A percentile compares a stretch with the other conserved stretches of the same genome.
These are phyloP conservation scores for Dothidotthia symphoricarpi DNA, from an alignment of 2,329 filamentous ascomycete species.

Conservation along the genomic window DNA sequence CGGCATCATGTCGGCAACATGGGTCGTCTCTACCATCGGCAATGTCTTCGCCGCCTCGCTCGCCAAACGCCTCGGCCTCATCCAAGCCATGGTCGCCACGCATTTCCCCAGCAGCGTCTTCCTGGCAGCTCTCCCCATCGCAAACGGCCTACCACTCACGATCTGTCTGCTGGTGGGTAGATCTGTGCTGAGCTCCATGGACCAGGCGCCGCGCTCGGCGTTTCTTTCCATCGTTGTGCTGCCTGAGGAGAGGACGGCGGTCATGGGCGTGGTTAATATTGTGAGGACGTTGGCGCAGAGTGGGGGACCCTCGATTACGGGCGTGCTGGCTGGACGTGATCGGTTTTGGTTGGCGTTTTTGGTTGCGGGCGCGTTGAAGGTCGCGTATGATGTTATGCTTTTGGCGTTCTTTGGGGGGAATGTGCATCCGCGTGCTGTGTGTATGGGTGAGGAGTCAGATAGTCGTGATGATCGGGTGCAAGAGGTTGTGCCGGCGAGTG, in stretches of 20 bases:
- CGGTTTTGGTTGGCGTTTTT: slow-evolving; percentile 44
- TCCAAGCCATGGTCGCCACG: slow-evolving; percentile 46
- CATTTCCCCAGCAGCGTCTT: slow-evolving; percentile 40
- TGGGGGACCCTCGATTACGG: slow-evolving; percentile 37
- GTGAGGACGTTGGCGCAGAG: slow-evolving; percentile 40
- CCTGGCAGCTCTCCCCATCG: slow-evolving; percentile 28
- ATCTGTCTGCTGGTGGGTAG: slow-evolving; percentile 34
- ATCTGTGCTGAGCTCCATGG: slow-evolving; percentile 39
- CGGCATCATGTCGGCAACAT: slow-evolving; percentile 52
- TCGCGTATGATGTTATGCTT: slow-evolving; percentile 37
- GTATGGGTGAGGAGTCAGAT: too few species aligned
- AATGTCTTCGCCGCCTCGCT: slow-evolving; percentile 46
- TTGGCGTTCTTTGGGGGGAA: slow-evolving; percentile 37
- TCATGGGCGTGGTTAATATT: slow-evolving; percentile 44
- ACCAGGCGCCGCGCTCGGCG: slow-evolving; percentile 40
- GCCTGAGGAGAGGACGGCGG: slow-evolving; percentile 39
- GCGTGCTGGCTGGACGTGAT: slow-evolving; percentile 32
- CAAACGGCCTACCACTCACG: slow-evolving; percentile 24
- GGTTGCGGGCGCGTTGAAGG: slow-evolving; percentile 38
- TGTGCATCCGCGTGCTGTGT: slow-evolving; percentile 10
- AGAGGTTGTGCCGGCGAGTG: too few species aligned
- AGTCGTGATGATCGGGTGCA: too few species aligned
- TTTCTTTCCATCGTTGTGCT: slow-evolving; percentile 37
- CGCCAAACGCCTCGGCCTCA: slow-evolving; percentile 60
- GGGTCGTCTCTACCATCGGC: slow-evolving; percentile 35